Evolutionary conservation across 1,139 yeast species (phyloP), one percentile per base, ranked within the genome.

Genomic region (Yarrowia galli): DNA sequence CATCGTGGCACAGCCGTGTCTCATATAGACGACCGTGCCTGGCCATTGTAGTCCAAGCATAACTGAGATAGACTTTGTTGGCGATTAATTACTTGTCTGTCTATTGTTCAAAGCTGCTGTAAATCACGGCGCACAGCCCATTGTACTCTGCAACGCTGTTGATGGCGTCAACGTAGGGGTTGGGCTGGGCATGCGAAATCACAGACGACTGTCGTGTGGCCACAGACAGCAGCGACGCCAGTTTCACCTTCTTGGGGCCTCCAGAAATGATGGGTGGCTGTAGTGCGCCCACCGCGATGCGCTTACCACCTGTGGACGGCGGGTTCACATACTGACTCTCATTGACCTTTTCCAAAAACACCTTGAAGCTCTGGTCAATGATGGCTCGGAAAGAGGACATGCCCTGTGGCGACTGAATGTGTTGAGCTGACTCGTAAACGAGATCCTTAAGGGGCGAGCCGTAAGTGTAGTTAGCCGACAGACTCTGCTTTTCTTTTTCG

Each of bases 101-200:
- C 36, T 60, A 82, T 69, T 75, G 74, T 66, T 87, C 90, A 77
- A 90, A 91, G 75, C 92, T 92, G 42, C 97, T 89, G 77, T 92
- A 93, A 15, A 93, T 93, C 73, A 92, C 84, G 7, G 98, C 98
- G 78, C 97, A 89, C 73, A 93, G 84, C 70, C 92, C 97, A 73
- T 92, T 96, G 70, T 93, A 83, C 70, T 87, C 92, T 32, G 87
- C 87, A 36, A 86, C 80, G 67, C 77, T 77, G 68, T 81, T 81
- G 80, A 84, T 81, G 5, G 79, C 80, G n/a, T 77, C 77, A 20
- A 84, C 77, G 67, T 84, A 84, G 67, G 83, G 85, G 71, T 84
- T 84, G 40, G 84, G 83, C 12, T 79, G 75, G 40, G 81, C 82
- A 67, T 81, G 82, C 45, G 85, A 80, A 73, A 89, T 78, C 49